Evolutionary conservation across 164 flowering plant genomes (phyloP).

Genomic region (Vitis rupestris): DNA sequence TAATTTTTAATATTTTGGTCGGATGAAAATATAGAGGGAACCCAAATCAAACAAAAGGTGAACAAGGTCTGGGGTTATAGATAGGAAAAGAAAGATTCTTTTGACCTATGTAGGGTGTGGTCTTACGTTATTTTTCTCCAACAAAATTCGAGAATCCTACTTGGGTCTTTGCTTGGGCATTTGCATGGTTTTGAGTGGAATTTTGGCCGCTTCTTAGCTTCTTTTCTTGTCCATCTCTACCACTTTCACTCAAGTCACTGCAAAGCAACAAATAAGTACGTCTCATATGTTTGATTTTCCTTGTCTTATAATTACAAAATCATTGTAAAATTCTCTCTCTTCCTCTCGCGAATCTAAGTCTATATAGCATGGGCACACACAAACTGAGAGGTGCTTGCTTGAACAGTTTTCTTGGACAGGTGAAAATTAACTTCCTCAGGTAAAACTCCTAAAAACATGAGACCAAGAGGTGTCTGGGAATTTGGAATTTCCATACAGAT

Average conservation of each 20-base stretch:
- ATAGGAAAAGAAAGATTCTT: neutral
- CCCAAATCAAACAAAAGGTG: constrained; percentile 7
- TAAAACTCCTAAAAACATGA: constrained; percentile 6
- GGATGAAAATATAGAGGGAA: neutral
- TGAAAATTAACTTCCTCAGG: constrained; percentile 10
- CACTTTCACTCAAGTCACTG: neutral
- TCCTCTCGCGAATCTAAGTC: neutral
- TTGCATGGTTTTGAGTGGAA: constrained; percentile 31
- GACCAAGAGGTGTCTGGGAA: constrained; percentile 10
- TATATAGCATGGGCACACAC: neutral
- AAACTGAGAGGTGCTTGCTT: no score
- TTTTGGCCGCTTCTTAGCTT: constrained; percentile 30
- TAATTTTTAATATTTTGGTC: neutral
- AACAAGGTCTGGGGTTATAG: neutral
- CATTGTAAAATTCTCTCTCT: constrained; percentile 8
- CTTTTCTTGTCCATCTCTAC: neutral
- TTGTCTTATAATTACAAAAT: constrained; percentile 17
- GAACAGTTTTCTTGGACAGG: constrained; percentile 5
- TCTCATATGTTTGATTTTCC: neutral
- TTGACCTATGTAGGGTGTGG: neutral
- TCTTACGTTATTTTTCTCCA: constrained; percentile 6
- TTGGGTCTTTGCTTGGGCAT: neutral
- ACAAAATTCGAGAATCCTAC: constrained; percentile 7
- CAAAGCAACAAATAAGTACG: constrained; percentile 20
- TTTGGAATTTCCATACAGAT: constrained; percentile 5